These are phyloP conservation scores for Gossypium arboreum DNA, from an alignment of 345 rosid species.

Conservation along the genomic window DNA sequence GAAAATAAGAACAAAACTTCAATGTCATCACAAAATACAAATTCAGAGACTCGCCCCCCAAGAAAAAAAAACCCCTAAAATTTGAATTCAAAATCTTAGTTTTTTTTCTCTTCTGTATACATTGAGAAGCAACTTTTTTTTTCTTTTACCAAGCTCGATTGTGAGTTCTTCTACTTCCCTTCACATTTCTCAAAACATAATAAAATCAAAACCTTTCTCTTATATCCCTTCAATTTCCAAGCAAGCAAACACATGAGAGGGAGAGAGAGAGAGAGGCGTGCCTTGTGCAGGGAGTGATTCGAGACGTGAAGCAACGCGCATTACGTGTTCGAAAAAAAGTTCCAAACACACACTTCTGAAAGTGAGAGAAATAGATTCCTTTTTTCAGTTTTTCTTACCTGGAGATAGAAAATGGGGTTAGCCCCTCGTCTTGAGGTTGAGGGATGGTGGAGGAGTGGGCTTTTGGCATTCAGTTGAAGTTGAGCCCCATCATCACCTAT, in stretches of 20 bases:
- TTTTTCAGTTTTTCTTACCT: not conserved
- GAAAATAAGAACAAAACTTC: not conserved
- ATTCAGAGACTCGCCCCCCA: not conserved
- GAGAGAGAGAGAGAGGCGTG: constrained; percentile 24
- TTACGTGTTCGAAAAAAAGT: constrained; percentile 1
- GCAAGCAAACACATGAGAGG: constrained; percentile 19
- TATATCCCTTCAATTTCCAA: not conserved
- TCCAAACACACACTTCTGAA: constrained; percentile 3
- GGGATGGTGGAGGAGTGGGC: not conserved
- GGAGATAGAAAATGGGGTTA: not conserved
- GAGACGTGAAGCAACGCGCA: constrained; percentile 22
- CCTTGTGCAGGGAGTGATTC: constrained; percentile 23
- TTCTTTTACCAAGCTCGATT: not conserved
- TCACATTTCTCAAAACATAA: not conserved
- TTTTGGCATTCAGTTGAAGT: not conserved
- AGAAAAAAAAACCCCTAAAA: not conserved
- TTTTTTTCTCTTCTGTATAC: not conserved
- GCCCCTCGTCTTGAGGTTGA: not conserved
- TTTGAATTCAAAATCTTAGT: not conserved
- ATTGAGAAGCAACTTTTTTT: not conserved
- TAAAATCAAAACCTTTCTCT: not conserved
- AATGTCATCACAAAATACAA: not conserved
- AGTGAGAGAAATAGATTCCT: not conserved
- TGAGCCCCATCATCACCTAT: not conserved
- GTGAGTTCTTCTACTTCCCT: not conserved